These are phyloP conservation scores for Thymus quinquecostatus DNA, from an alignment of 257 asterid species.

Conservation along the genomic window DNA sequence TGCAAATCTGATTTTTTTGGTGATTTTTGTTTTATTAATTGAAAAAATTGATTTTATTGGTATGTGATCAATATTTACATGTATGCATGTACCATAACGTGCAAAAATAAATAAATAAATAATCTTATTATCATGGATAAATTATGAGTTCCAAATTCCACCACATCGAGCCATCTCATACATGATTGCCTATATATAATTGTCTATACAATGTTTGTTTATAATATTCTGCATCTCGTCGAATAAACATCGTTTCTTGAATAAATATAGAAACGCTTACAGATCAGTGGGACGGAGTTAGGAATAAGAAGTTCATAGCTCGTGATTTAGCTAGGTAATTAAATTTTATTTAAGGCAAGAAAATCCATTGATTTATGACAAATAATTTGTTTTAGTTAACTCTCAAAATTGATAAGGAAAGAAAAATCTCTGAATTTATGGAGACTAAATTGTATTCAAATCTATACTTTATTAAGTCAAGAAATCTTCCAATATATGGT, in stretches of 20 bases:
- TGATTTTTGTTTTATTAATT: neutral
- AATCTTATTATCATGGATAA: neutral
- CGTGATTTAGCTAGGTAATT: neutral
- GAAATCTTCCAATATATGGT: constrained; percentile 22
- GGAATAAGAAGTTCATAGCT: neutral
- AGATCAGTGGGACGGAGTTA: too few species aligned
- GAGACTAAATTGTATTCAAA: constrained; percentile 24
- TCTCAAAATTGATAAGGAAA: constrained; percentile 13
- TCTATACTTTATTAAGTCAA: neutral
- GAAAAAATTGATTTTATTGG: neutral
- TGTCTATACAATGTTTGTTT: too few species aligned
- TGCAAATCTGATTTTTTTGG: neutral
- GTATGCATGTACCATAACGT: neutral
- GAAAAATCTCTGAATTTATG: constrained; percentile 18
- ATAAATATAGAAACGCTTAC: too few species aligned
- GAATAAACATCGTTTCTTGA: too few species aligned
- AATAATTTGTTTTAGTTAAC: constrained; percentile 15
- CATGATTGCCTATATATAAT: too few species aligned
- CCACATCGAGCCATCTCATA: too few species aligned
- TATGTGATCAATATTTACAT: neutral
- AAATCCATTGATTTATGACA: constrained; percentile 32
- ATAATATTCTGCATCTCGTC: too few species aligned
- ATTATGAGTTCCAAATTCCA: neutral
- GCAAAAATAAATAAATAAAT: neutral
- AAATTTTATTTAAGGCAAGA: neutral